phyloP scores from a whole-genome alignment of 345 rosid species.

The Syzygium grande region DNA sequence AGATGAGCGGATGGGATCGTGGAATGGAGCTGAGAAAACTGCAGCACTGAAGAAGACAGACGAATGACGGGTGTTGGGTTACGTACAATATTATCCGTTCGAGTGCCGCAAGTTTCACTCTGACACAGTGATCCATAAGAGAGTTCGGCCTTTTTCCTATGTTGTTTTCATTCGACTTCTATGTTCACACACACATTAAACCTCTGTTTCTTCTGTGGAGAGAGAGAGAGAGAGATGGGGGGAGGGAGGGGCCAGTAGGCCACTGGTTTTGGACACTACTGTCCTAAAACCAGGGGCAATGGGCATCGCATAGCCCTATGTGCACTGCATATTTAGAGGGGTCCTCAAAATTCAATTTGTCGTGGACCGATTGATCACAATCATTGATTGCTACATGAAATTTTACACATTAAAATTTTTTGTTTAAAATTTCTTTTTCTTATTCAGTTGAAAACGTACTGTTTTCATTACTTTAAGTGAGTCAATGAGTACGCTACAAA shows the following conservation, averaged over 20 bases:
- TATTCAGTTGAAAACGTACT: too few relatives aligned
- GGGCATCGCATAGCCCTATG: not conserved
- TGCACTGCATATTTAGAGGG: not conserved
- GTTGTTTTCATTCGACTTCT: too few relatives aligned
- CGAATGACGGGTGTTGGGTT: not conserved
- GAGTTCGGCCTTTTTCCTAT: not conserved
- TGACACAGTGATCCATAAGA: not conserved
- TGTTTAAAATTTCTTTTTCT: not conserved
- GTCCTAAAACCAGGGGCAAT: not conserved
- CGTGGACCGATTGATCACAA: not conserved
- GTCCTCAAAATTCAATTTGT: not conserved
- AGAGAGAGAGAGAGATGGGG: too few relatives aligned
- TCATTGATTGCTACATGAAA: not conserved
- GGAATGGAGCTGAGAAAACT: not conserved
- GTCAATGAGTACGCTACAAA: too few relatives aligned
- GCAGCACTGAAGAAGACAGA: not conserved
- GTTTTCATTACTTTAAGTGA: too few relatives aligned
- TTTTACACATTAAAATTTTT: not conserved
- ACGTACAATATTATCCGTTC: not conserved
- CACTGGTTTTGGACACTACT: not conserved
- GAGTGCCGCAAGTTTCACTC: not conserved
- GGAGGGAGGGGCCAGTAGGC: not conserved
- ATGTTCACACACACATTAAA: too few relatives aligned
- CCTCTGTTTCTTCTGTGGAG: too few relatives aligned
- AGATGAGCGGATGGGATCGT: not conserved